phyloP scores from a whole-genome alignment of 371 early-diverging fungal species.

The Rhizomucor miehei region DNA sequence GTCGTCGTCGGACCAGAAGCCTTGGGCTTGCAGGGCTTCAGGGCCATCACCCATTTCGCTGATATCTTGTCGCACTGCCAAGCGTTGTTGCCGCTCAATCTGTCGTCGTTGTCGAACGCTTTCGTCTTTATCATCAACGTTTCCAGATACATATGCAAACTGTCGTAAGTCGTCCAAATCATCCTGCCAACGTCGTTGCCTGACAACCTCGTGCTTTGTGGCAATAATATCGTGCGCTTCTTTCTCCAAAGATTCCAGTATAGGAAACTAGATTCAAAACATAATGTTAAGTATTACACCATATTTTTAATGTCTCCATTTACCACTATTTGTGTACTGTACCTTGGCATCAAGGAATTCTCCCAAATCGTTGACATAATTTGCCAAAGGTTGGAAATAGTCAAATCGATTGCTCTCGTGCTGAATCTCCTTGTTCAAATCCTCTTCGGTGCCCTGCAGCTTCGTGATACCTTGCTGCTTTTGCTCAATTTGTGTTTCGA shows the following conservation, averaged over 20 bases:
- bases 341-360: constrained; percentile 73
- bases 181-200: constrained; percentile 38
- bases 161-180: constrained; percentile 47
- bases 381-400: constrained; percentile 65
- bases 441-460: constrained; percentile 25
- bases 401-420: constrained; percentile 54
- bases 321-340: not conserved
- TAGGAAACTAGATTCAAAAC: constrained; percentile 48
- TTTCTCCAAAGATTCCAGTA: constrained; percentile 59
- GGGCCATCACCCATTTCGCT: constrained; percentile 5
- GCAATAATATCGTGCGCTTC: constrained; percentile 46
- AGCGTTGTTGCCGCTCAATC: constrained; percentile 26
- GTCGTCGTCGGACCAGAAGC: constrained; percentile 58
- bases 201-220: constrained; percentile 35
- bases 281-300: too few species aligned
- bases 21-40: constrained; percentile 29
- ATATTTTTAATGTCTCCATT: too few species aligned
- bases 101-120: constrained; percentile 32
- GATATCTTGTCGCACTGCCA: constrained; percentile 6
- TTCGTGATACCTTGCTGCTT: constrained; percentile 41
- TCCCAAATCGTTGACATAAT: constrained; percentile 60
- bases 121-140: constrained; percentile 12
- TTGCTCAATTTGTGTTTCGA: constrained; percentile 46
- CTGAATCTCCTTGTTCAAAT: constrained; percentile 44
- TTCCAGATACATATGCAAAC: constrained; percentile 44